A percentile compares a stretch with the other conserved stretches of the same genome.
These are phyloP conservation scores for Spergularia bocconei DNA, from an alignment of 148 eudicot genomes.

Conservation along the genomic window DNA sequence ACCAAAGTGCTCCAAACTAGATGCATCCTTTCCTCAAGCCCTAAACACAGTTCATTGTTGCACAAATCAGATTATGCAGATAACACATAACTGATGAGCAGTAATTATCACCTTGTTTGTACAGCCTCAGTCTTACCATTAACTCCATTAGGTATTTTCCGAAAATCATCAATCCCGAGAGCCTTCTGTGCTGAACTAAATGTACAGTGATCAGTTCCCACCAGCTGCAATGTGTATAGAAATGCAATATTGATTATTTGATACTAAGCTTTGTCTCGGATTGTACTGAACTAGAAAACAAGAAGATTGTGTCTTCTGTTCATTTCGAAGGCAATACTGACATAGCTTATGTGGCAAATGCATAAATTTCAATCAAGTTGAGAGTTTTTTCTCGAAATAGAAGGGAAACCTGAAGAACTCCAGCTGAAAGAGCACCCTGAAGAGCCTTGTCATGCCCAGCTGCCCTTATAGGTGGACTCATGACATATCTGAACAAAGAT, in stretches of 20 bases:
- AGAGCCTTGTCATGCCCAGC: conserved; percentile 86
- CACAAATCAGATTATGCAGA: not conserved
- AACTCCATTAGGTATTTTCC: conserved; percentile 96
- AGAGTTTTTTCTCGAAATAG: conserved; percentile 9
- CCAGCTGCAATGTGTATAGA: conserved; percentile 56
- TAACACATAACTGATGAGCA: not conserved
- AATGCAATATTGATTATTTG: not conserved
- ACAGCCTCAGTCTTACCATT: conserved; percentile 49
- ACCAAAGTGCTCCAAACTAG: conserved; percentile 93
- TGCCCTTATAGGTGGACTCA: conserved; percentile 97
- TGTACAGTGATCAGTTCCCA: conserved; percentile 96
- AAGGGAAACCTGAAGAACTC: conserved; percentile 76
- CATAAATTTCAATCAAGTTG: not conserved
- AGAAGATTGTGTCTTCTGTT: not conserved
- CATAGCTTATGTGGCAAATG: not conserved
- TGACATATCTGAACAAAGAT: conserved; percentile 65
- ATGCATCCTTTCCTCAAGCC: conserved; percentile 98
- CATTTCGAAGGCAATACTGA: too few species aligned
- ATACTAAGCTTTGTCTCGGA: not conserved
- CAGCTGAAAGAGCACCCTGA: conserved; percentile 82
- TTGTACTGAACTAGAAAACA: not conserved
- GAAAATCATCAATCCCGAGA: conserved; percentile 79
- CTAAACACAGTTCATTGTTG: conserved; percentile 28
- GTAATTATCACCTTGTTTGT: not conserved
- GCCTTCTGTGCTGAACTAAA: conserved; percentile 93